phyloP scores from a whole-genome alignment of 139 green algal genomes.

The Chlamydomonas sphaeroides region DNA sequence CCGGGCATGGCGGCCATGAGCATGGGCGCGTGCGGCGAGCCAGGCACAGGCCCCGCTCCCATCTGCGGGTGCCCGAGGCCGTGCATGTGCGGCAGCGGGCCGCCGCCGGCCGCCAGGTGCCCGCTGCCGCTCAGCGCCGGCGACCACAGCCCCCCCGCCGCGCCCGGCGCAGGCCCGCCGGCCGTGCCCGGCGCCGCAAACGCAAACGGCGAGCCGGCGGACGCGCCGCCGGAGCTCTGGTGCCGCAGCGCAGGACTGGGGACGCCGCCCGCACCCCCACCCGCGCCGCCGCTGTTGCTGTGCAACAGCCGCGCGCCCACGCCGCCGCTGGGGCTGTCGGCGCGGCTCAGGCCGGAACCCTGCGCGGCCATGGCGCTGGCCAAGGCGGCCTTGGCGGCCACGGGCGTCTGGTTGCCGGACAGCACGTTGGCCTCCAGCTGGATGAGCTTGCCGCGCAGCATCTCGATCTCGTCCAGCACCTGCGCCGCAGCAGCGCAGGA shows the following conservation, averaged over 20 bases:
- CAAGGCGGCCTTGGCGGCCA: slow-evolving; percentile 15
- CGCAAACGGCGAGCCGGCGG: neutral
- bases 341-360: neutral
- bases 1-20: no score
- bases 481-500: neutral
- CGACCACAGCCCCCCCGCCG: no score
- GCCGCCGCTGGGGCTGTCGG: neutral
- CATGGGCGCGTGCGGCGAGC: neutral
- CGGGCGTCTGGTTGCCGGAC: slow-evolving; percentile 26
- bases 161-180: no score
- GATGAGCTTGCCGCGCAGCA: slow-evolving; percentile 42
- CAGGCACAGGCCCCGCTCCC: neutral
- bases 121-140: no score
- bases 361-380: neutral
- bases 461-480: slow-evolving; percentile 62
- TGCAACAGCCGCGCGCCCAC: neutral
- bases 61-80: no score
- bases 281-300: neutral
- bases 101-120: no score
- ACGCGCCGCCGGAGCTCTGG: neutral
- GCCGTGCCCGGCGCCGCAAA: neutral
- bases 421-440: slow-evolving; percentile 47
- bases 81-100: no score
- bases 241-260: neutral
- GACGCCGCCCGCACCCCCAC: neutral